A percentile compares a stretch with the other conserved stretches of the same genome.
Conservation (phyloP, 371 early-diverging fungal genomes). For the Circinella minor region DNA sequence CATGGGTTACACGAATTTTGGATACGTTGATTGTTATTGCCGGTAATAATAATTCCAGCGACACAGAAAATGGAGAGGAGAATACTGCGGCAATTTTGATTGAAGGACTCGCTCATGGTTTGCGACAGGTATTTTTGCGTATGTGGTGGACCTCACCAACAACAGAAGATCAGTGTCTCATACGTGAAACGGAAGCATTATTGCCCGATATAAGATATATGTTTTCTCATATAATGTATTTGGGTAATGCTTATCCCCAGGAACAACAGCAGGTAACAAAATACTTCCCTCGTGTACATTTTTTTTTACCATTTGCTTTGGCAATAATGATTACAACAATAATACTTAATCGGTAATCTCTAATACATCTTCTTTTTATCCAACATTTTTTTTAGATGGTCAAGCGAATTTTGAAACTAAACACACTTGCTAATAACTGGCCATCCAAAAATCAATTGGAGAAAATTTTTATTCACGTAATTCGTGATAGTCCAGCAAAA, state of each 20-base stretch:
- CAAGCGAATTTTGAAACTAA: conserved; percentile 32
- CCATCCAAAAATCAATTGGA: neutral
- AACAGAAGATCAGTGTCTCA: neutral
- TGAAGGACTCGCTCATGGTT: conserved; percentile 14
- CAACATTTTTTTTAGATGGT: conserved; percentile 21
- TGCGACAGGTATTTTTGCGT: conserved; percentile 13
- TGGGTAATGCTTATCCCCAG: neutral
- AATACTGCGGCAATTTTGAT: neutral
- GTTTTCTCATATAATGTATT: conserved; percentile 18
- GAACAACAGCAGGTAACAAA: conserved; percentile 42
- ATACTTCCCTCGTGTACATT: too few species aligned
- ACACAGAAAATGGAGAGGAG: neutral
- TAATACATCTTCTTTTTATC: neutral
- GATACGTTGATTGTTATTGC: conserved; percentile 57
- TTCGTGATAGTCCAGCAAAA: conserved; percentile 16
- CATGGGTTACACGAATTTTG: conserved; percentile 55
- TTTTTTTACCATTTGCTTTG: too few species aligned
- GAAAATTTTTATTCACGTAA: neutral
- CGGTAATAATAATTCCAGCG: conserved; percentile 1
- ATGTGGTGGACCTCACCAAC: conserved; percentile 11
- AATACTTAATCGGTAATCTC: neutral
- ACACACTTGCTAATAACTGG: conserved; percentile 2
- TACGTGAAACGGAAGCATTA: neutral
- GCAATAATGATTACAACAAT: too few species aligned
- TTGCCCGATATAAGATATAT: conserved; percentile 25